A percentile compares a stretch with the other conserved stretches of the same genome.
Evolutionary conservation across 176 grass and related monocot genomes (phyloP).

Genomic region (Miscanthus lutarioriparius): DNA sequence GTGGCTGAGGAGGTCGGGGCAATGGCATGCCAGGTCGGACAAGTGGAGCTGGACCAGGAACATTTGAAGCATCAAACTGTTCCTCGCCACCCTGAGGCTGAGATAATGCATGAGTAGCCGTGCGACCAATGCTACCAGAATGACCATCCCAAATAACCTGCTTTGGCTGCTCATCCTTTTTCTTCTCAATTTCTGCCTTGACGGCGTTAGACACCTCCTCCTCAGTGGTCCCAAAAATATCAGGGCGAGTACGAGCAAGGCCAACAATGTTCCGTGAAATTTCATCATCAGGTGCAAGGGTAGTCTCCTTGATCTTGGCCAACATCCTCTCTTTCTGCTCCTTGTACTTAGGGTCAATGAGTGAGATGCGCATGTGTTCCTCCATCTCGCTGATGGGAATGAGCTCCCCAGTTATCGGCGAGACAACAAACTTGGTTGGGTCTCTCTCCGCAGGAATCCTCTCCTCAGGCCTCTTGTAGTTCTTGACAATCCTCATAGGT

Average conservation of each 20-base stretch:
- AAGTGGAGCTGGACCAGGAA: conserved; percentile 72
- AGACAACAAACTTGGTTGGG: conserved; percentile 87
- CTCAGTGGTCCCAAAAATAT: conserved; percentile 98
- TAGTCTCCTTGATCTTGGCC: conserved; percentile 96
- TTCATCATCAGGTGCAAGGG: conserved; percentile 87
- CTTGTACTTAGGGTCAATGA: conserved; percentile 98
- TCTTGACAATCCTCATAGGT: conserved; percentile 97
- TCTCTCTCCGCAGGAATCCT: conserved; percentile 70
- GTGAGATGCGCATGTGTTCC: conserved; percentile 98
- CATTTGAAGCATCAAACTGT: conserved; percentile 47
- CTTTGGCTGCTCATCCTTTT: conserved; percentile 91
- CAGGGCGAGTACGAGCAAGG: conserved; percentile 87
- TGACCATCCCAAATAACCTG: conserved; percentile 99
- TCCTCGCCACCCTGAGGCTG: conserved; percentile 69
- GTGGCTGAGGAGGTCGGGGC: conserved; percentile 78
- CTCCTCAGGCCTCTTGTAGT: conserved; percentile 94
- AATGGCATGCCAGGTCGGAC: conserved; percentile 57
- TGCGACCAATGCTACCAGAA: conserved; percentile 89
- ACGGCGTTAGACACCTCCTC: conserved; percentile 97
- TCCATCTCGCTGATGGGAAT: conserved; percentile 98
- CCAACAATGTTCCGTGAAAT: conserved; percentile 97
- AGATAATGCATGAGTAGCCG: conserved; percentile 85
- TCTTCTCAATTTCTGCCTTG: conserved; percentile 98
- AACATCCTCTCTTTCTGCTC: conserved; percentile 99
- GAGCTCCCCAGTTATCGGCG: conserved; percentile 88